Base-by-base conservation (phyloP, 2,329 filamentous ascomycete genomes). In the Colletotrichum liaoningense region DNA sequence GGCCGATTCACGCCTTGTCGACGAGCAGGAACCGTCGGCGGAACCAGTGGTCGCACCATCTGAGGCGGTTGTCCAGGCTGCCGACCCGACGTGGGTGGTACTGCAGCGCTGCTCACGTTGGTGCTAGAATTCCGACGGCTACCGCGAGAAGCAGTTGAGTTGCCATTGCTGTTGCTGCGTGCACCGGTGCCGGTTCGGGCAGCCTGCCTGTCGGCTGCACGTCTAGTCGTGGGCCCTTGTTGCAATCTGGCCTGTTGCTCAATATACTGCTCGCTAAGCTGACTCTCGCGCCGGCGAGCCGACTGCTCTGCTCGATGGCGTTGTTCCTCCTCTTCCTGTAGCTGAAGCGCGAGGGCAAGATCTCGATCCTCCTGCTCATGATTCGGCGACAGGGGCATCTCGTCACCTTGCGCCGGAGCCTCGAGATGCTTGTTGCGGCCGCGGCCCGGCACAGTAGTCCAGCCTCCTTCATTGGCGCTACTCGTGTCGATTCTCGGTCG, bases 291-390 rank as follows among this genome's bases (percentile, higher is more conserved):
- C 12, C 87, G 86, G 8, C 92, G 88, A 1, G 92, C 89, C 11
- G 89, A 90, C 62, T 91, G 88, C 63, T 90, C 88, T 7, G 79
- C 77, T n/a, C 90, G 89, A 75, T 95, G 91, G 16, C 91, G 89
- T 78, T 95, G 92, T 75, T 98, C 95, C 81, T 98, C 96, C 80
- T 98, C 95, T 79, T 98, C 97, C 80, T 98, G 96, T 1, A 98
- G 88, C 79, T 98, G 97, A 7, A 99, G 87, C 0, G 96, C 95
- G 3, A 98, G 88, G 0, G 97, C 97, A 35, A 98, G 84, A 74
- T 97, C 94, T 73, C 95, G 91, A 78, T 98, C 95, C 83, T 98
- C 91, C 85, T 97, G 89, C 83, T 93, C 87, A 75, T 87, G 83
- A 75, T 84, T 82, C 22, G 86, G 83, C 11, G 84, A 86, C 58